These are phyloP conservation scores for Adansonia rubrostipa DNA, from an alignment of 441 rosid species.

Conservation along the genomic window DNA sequence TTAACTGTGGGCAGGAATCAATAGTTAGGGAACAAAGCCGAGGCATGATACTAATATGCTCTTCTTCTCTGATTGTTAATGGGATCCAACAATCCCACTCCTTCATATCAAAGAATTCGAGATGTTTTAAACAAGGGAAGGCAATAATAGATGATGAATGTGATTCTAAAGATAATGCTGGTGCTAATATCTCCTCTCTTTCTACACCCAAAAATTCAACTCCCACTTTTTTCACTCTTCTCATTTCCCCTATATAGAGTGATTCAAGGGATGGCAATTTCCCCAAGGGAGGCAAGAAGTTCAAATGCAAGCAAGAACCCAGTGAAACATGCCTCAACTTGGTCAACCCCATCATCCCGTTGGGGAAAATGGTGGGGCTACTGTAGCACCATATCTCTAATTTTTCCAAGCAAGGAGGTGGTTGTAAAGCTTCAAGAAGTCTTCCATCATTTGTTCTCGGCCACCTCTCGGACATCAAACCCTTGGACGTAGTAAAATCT, in stretches of 20 bases:
- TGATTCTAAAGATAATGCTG: neutral
- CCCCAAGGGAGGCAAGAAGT: constrained; percentile 22
- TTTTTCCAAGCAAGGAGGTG: neutral
- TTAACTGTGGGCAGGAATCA: neutral
- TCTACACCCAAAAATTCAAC: constrained; percentile 1
- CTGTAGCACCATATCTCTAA: neutral
- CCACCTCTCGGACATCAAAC: too few relatives aligned
- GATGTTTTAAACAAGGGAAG: constrained; percentile 13
- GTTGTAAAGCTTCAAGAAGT: constrained; percentile 24
- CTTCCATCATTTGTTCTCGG: neutral
- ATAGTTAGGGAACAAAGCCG: constrained; percentile 20
- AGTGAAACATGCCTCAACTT: neutral
- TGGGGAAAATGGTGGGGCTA: neutral
- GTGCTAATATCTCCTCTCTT: neutral
- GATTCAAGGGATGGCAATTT: constrained; percentile 18
- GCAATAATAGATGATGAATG: neutral
- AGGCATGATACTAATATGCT: constrained; percentile 22
- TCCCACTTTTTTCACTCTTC: constrained; percentile 7
- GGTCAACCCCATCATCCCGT: constrained; percentile 21
- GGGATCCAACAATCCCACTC: constrained; percentile 11
- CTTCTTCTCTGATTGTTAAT: neutral
- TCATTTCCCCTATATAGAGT: constrained; percentile 1
- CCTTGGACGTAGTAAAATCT: neutral
- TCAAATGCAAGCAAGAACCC: neutral
- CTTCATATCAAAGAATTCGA: neutral